Evolutionary conservation across 768 basidiomycete species (phyloP).

Genomic region (Suillus fuscotomentosus): DNA sequence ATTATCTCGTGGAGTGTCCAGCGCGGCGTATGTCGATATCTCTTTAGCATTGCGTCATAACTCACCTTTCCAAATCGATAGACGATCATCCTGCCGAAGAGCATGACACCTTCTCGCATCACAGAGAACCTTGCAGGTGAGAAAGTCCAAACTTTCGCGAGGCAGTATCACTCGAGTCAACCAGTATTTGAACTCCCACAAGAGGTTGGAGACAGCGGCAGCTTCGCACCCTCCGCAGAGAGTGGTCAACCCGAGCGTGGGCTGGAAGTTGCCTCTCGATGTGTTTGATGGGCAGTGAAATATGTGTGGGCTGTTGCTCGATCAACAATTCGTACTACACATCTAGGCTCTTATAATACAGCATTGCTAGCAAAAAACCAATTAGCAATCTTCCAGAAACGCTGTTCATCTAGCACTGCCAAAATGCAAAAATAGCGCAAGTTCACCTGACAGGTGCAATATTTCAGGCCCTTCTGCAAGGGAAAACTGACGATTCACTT

Average conservation of each 20-base stretch:
- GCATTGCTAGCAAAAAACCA: neutral
- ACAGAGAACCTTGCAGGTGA: slow-evolving; percentile 67
- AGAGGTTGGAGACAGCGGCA: slow-evolving; percentile 39
- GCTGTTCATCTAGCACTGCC: neutral
- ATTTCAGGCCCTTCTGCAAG: neutral
- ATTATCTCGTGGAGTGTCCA: slow-evolving; percentile 77
- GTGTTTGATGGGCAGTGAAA: slow-evolving; percentile 51
- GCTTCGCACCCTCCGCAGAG: slow-evolving; percentile 52
- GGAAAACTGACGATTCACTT: neutral
- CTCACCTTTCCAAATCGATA: slow-evolving; percentile 19
- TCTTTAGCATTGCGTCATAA: neutral
- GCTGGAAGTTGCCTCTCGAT: slow-evolving; percentile 60
- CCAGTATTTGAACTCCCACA: slow-evolving; percentile 33
- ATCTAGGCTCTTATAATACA: neutral
- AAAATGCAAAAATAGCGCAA: neutral
- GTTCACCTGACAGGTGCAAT: neutral
- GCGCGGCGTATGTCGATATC: slow-evolving; percentile 52
- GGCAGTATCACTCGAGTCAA: neutral
- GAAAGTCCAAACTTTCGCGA: slow-evolving; percentile 7
- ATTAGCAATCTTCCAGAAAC: neutral
- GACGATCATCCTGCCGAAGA: slow-evolving; percentile 77
- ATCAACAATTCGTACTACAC: neutral
- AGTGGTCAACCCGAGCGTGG: slow-evolving; percentile 55
- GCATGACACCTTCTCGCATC: slow-evolving; percentile 66
- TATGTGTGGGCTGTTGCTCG: neutral